phyloP scores from a whole-genome alignment of 805 yeast species.

The Saturnispora hagleri region DNA sequence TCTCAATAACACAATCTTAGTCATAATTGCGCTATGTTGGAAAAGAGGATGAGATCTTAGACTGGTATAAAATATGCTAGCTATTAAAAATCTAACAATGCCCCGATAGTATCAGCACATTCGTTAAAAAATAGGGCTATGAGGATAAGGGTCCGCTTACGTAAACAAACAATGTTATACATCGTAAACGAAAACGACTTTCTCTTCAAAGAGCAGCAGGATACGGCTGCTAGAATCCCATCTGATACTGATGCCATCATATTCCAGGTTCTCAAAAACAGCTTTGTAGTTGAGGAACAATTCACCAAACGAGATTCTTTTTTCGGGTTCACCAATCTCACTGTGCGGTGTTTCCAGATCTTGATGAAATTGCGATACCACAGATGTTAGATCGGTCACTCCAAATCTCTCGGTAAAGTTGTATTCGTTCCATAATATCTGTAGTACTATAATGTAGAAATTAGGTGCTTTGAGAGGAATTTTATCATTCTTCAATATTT shows the following conservation, averaged over 20 bases:
- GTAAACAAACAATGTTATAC: conserved; percentile 4
- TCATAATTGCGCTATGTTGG: conserved; percentile 15
- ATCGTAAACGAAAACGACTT: conserved; percentile 20
- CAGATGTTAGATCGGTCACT: conserved; percentile 1
- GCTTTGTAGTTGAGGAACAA: conserved; percentile 16
- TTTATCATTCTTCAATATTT: conserved; percentile 13
- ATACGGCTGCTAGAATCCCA: conserved; percentile 20
- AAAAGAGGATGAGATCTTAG: neutral
- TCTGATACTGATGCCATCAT: conserved; percentile 14
- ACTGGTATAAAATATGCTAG: neutral
- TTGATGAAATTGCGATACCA: neutral
- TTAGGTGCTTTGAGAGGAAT: conserved; percentile 23
- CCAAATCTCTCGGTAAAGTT: conserved; percentile 2
- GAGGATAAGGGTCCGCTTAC: neutral
- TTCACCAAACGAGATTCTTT: conserved; percentile 13
- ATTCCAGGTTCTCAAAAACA: conserved; percentile 15
- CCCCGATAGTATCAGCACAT: neutral
- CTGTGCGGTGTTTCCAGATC: neutral
- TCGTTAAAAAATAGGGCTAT: neutral
- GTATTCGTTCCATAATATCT: conserved; percentile 16
- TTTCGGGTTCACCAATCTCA: neutral
- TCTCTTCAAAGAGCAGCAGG: conserved; percentile 15
- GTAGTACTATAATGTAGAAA: conserved; percentile 20
- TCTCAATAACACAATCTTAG: conserved; percentile 36
- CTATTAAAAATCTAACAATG: neutral